Percentiles rank a stretch among this genome's conserved stretches.
Conservation (phyloP, 1,284 basidiomycete species). For the Peniophora sp. region DNA sequence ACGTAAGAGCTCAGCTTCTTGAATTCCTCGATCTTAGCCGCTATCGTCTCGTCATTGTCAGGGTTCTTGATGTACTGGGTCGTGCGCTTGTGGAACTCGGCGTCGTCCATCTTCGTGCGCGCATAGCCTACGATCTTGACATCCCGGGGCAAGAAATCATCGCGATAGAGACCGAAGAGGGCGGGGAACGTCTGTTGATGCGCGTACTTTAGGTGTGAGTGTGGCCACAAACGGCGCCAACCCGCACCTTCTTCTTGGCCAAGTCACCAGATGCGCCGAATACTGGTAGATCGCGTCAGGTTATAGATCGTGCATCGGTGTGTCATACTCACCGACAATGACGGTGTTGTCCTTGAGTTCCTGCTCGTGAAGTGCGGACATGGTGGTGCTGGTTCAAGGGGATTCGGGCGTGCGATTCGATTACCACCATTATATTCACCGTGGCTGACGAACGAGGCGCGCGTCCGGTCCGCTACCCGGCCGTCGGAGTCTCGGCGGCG, state of each 20-base stretch:
- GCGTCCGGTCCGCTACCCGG: too few species aligned
- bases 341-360: constrained; percentile 81
- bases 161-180: constrained; percentile 80
- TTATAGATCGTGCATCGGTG: constrained; percentile 8
- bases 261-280: constrained; percentile 96
- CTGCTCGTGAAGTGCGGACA: constrained; percentile 18
- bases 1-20: constrained; percentile 76
- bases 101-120: constrained; percentile 87
- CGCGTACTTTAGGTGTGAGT: not conserved
- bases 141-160: constrained; percentile 74
- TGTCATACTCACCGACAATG: constrained; percentile 63
- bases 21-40: constrained; percentile 72
- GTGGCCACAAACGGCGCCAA: too few species aligned
- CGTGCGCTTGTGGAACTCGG: constrained; percentile 80
- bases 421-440: too few species aligned
- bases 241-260: constrained; percentile 92
- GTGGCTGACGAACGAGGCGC: too few species aligned
- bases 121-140: constrained; percentile 92
- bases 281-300: constrained; percentile 41
- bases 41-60: constrained; percentile 49
- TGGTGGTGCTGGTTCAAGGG: not conserved
- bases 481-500: too few species aligned
- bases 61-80: constrained; percentile 80
- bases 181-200: constrained; percentile 80
- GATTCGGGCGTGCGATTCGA: too few species aligned